Conservation (phyloP, 2,329 filamentous ascomycete species). For the Penicillium sp. region DNA sequence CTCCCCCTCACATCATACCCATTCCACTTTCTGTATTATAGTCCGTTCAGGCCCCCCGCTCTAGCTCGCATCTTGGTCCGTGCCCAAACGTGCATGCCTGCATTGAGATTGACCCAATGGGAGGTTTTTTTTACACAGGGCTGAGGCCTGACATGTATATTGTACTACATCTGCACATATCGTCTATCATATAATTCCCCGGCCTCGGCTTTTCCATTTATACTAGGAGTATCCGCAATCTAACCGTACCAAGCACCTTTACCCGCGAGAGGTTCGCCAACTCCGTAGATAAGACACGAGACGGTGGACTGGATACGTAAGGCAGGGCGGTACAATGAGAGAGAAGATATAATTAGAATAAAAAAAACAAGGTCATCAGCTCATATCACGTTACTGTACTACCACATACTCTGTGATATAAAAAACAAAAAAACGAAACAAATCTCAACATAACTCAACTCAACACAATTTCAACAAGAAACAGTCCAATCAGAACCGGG, state of each 20-base stretch:
- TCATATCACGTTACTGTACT: slow-evolving; percentile 26
- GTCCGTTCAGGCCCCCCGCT: background rate
- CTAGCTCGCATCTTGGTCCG: slow-evolving; percentile 3
- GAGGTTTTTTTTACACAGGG: background rate
- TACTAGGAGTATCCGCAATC: background rate
- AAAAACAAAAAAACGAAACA: background rate
- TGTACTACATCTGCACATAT: slow-evolving; percentile 2
- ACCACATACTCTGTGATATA: slow-evolving; percentile 8
- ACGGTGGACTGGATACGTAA: slow-evolving; percentile 10
- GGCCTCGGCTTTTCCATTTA: background rate
- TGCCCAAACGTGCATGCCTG: slow-evolving; percentile 8
- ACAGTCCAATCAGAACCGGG: background rate
- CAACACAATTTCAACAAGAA: slow-evolving; percentile 10
- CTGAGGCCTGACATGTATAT: slow-evolving; percentile 1
- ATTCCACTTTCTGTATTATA: slow-evolving; percentile 21
- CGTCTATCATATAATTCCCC: background rate
- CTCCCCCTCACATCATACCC: background rate
- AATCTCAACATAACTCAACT: slow-evolving; percentile 13
- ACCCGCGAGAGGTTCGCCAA: background rate
- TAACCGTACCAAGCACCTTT: background rate
- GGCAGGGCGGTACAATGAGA: slow-evolving; percentile 4
- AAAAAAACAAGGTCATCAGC: slow-evolving; percentile 18
- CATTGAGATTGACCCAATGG: slow-evolving; percentile 10
- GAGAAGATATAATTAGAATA: background rate
- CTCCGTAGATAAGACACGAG: background rate